phyloP scores from a whole-genome alignment of 2,329 filamentous ascomycete genomes.

The Pyricularia pennisetigena region DNA sequence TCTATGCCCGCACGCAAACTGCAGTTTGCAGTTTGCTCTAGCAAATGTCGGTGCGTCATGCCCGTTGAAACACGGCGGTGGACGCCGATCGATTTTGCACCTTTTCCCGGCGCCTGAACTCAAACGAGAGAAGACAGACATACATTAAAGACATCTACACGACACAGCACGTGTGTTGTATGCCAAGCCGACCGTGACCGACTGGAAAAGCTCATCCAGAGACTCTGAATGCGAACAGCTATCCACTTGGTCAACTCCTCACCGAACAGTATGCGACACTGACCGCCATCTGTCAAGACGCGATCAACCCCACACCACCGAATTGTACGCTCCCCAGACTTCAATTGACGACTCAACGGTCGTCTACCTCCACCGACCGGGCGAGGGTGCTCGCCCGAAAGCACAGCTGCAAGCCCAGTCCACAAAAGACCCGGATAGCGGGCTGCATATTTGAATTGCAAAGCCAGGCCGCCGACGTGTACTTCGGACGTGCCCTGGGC shows the following conservation, averaged over 20 bases:
- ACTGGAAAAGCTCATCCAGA: not conserved
- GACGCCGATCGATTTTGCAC: not conserved
- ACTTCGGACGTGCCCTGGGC: not conserved
- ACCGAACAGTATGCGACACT: not conserved
- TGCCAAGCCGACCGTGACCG: not conserved
- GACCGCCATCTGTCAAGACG: not conserved
- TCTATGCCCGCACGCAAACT: not conserved
- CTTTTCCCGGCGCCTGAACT: not conserved
- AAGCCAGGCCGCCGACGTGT: not conserved
- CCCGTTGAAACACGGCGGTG: not conserved
- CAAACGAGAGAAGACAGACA: not conserved
- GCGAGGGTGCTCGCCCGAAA: constrained; percentile 4
- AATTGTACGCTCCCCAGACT: not conserved
- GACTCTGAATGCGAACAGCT: not conserved
- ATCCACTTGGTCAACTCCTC: not conserved
- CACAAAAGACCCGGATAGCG: not conserved
- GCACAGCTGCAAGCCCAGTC: constrained; percentile 1
- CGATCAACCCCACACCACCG: not conserved
- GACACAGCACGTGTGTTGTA: not conserved
- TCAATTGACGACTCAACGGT: not conserved
- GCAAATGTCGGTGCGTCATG: not conserved
- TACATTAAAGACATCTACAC: not conserved
- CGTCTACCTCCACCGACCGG: not conserved
- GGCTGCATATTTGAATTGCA: not conserved
- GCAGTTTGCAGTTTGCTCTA: not conserved